Evolutionary conservation across 495 filamentous ascomycete species (phyloP).

Genomic region (Xylaria palmicola): DNA sequence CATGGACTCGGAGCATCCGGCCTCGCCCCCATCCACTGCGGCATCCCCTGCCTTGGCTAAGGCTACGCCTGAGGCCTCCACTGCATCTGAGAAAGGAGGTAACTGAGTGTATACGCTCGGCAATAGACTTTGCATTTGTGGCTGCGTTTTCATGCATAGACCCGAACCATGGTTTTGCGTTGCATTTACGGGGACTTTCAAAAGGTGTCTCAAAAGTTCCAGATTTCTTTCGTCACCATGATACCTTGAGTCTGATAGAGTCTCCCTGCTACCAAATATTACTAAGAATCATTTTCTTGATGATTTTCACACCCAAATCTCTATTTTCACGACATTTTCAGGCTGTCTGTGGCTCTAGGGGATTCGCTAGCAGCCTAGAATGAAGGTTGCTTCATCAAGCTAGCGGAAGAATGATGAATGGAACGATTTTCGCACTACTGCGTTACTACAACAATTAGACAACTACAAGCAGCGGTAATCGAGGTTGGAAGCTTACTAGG

Average conservation of each 20-base stretch:
- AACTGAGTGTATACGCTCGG: slow-evolving; percentile 31
- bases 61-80: slow-evolving; percentile 58
- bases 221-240: slow-evolving; percentile 35
- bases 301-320: slow-evolving; percentile 18
- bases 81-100: slow-evolving; percentile 44
- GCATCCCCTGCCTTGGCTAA: slow-evolving; percentile 59
- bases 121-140: slow-evolving; percentile 35
- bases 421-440: neutral
- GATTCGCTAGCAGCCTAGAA: neutral
- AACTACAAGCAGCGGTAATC: neutral
- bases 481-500: neutral
- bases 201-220: slow-evolving; percentile 48
- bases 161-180: slow-evolving; percentile 34
- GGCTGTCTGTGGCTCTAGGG: slow-evolving; percentile 4
- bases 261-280: slow-evolving; percentile 26
- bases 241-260: slow-evolving; percentile 40
- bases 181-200: slow-evolving; percentile 48
- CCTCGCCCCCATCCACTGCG: slow-evolving; percentile 63
- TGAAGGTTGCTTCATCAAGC: slow-evolving; percentile 3
- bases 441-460: neutral
- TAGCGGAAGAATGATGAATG: neutral
- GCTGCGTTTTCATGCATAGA: slow-evolving; percentile 36
- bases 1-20: slow-evolving; percentile 52
- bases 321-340: slow-evolving; percentile 25
- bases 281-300: slow-evolving; percentile 24